Percentiles rank a stretch among this genome's conserved stretches.
These are phyloP conservation scores for Phytophthora podocarpi DNA, from an alignment of 352 stramenopile genomes.

Conservation along the genomic window DNA sequence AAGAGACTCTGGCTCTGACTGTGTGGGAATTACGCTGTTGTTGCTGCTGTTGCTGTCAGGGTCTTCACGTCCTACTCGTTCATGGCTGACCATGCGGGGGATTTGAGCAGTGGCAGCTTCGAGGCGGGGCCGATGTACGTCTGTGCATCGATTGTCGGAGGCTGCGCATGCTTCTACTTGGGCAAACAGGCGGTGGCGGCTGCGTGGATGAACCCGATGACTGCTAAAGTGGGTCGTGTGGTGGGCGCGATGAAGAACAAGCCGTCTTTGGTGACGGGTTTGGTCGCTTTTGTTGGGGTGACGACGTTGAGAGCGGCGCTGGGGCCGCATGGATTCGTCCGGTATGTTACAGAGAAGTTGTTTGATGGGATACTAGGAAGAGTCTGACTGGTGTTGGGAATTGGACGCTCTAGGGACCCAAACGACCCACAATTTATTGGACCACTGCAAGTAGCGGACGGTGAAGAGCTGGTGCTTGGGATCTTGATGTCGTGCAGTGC, in stretches of 20 bases:
- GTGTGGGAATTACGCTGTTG: background rate
- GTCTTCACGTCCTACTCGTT: slow-evolving; percentile 90
- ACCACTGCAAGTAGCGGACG: slow-evolving; percentile 57
- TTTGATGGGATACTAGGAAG: background rate
- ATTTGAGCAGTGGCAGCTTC: slow-evolving; percentile 54
- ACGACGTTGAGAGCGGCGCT: slow-evolving; percentile 52
- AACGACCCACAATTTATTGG: slow-evolving; percentile 84
- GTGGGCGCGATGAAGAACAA: slow-evolving; percentile 24
- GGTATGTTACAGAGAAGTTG: slow-evolving; percentile 33
- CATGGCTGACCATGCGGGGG: slow-evolving; percentile 86
- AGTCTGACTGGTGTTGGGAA: background rate
- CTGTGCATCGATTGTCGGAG: slow-evolving; percentile 47
- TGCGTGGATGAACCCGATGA: slow-evolving; percentile 11
- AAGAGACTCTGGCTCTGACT: slow-evolving; percentile 2
- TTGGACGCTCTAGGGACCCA: slow-evolving; percentile 53
- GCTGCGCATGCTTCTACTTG: slow-evolving; percentile 60
- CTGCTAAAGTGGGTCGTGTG: slow-evolving; percentile 14
- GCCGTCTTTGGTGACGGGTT: slow-evolving; percentile 37
- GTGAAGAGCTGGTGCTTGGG: slow-evolving; percentile 68
- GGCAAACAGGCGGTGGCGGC: slow-evolving; percentile 42
- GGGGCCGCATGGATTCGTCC: slow-evolving; percentile 67
- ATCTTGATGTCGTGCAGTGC: slow-evolving; percentile 80
- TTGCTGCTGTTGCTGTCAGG: slow-evolving; percentile 30
- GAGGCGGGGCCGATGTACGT: slow-evolving; percentile 68
- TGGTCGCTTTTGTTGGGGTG: slow-evolving; percentile 43